Base-by-base conservation (phyloP, 2,329 filamentous ascomycete species). In the Aspergillus oerlinghausenensis region DNA sequence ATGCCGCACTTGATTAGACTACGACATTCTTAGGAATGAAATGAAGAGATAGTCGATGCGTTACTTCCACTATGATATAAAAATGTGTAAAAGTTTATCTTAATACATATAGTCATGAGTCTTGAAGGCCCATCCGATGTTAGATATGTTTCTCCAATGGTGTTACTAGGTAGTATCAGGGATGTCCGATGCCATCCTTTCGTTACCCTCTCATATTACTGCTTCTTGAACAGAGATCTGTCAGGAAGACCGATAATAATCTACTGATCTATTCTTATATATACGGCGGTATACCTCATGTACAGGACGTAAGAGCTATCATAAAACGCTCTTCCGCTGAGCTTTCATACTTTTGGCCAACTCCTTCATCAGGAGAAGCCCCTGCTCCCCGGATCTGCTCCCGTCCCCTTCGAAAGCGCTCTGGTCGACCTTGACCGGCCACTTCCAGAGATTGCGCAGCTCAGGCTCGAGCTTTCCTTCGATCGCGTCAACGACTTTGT, bases 401-500 rank as follows among this genome's bases (percentile, higher is more conserved):
- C 73, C 73, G 57, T 75, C 73, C 11, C 71, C 73, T 32, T 70
- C 63, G 48, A 73, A 68, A 6, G 63, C 58, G 1, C 50, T 52
- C 35, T 62, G 59, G 19, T 60, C 59, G 21, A 60, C 63, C 25
- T 60, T 56, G 5, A 55, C 61, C 14, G 68, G 67, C 77, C 77
- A 79, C 6, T 65, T 57, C 80, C 80, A 82, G 45, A 79, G 57
- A 14, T 73, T 60, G 9, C 56, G 61, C 49, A 79, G 65, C 40
- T 77, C 77, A 1, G 69, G 61, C n/a, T 71, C 73, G 17, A 82
- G 68, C 1, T 60, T 73, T 2, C 75, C 76, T 61, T 79, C 74
- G 9, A 81, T 60, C 10, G 75, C 75, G 58, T 79, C 75, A 35
- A 79, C 73, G 55, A 82, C 72, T 62, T 80, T 80, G 51, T 80